These are phyloP conservation scores for Lodderomyces parapsilosis DNA, from an alignment of 1,139 yeast genomes.

Conservation along the genomic window DNA sequence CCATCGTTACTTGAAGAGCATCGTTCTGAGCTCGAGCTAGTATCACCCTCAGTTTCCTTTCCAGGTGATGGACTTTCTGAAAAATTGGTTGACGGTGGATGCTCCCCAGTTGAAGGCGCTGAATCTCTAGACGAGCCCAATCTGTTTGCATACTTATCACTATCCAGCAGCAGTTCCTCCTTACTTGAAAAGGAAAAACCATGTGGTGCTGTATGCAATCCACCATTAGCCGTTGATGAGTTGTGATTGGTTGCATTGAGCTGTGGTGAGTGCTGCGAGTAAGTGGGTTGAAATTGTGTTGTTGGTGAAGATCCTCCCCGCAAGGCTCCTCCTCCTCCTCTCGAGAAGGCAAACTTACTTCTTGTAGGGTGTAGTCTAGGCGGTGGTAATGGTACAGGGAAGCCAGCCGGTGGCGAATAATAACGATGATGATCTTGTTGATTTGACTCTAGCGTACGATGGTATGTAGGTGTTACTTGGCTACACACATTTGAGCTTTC, in stretches of 20 bases:
- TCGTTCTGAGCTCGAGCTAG: conserved; percentile 8
- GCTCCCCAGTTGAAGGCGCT: neutral
- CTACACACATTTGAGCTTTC: conserved; percentile 1
- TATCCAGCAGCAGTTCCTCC: conserved; percentile 2
- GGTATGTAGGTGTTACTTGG: conserved; percentile 1
- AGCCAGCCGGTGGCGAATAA: conserved; percentile 1
- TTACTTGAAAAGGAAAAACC: conserved; percentile 5
- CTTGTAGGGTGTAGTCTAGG: conserved; percentile 6
- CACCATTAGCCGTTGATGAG: conserved; percentile 3
- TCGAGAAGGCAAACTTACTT: neutral
- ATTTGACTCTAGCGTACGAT: conserved; percentile 1
- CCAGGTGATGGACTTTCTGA: conserved; percentile 9
- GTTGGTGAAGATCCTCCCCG: neutral
- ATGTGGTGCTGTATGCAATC: neutral
- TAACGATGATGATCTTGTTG: conserved; percentile 1
- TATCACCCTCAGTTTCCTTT: conserved; percentile 3
- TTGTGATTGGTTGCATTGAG: too few species aligned
- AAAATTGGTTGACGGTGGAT: conserved; percentile 1
- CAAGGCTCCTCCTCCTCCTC: neutral
- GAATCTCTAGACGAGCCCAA: neutral
- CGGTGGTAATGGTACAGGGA: conserved; percentile 1
- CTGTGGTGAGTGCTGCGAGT: too few species aligned
- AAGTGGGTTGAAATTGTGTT: too few species aligned
- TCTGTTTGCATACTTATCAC: neutral
- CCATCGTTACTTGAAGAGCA: conserved; percentile 6